These are phyloP conservation scores for Paecilomyces sp. DNA, from an alignment of 2,329 filamentous ascomycete species.

Conservation along the genomic window DNA sequence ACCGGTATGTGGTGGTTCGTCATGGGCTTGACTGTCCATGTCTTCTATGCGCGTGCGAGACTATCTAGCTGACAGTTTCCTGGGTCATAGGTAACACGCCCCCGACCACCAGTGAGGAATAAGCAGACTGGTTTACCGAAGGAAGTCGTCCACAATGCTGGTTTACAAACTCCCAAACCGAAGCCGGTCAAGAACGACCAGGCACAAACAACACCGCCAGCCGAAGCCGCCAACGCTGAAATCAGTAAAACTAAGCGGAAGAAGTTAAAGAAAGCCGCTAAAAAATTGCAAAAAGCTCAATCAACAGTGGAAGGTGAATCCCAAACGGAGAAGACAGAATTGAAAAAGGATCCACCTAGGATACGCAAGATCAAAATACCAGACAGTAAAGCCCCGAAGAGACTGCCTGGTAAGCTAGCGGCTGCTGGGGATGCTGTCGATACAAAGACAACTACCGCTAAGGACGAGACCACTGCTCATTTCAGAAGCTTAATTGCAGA, in stretches of 20 bases:
- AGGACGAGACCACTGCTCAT: background rate
- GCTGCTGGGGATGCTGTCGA: background rate
- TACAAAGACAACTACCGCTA: background rate
- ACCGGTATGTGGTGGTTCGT: background rate
- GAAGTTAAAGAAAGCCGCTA: constrained; percentile 1
- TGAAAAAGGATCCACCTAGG: background rate
- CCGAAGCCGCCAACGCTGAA: background rate
- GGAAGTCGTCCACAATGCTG: background rate
- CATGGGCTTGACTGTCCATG: background rate
- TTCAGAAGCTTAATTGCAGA: background rate
- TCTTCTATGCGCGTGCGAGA: background rate
- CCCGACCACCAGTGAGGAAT: background rate
- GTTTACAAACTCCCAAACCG: background rate
- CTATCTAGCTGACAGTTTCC: background rate
- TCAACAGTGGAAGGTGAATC: background rate
- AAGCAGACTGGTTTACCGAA: background rate
- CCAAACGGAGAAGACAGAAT: background rate
- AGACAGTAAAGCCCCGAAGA: background rate
- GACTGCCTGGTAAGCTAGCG: background rate
- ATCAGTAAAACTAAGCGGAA: constrained; percentile 1
- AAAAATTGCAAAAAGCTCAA: background rate
- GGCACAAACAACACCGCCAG: background rate
- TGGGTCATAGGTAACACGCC: background rate
- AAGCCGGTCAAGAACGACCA: background rate
- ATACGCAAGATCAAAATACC: background rate